Percentiles rank a stretch among this genome's conserved stretches.
These are phyloP conservation scores for Camellia lanceoleosa DNA, from an alignment of 148 eudicot genomes.

Conservation along the genomic window DNA sequence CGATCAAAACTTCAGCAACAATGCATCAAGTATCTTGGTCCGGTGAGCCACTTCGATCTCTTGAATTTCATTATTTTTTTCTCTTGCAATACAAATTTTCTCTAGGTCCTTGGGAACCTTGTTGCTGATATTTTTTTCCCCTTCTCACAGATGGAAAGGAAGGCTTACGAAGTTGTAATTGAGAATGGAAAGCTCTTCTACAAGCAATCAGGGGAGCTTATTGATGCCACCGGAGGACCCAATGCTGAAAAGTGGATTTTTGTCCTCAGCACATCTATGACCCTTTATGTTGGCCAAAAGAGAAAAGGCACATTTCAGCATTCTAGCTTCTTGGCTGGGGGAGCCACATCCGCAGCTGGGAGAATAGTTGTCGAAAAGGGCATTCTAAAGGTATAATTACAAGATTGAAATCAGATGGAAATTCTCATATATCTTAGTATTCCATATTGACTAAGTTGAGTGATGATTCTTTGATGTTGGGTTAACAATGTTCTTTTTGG, in stretches of 20 bases:
- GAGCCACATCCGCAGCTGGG: slow-evolving; percentile 96
- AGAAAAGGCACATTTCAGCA: slow-evolving; percentile 89
- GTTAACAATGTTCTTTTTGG: neutral
- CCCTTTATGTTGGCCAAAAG: slow-evolving; percentile 77
- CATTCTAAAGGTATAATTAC: slow-evolving; percentile 54
- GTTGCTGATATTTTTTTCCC: slow-evolving; percentile 2
- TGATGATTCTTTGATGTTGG: neutral
- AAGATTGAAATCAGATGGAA: neutral
- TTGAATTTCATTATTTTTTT: neutral
- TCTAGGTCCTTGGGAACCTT: neutral
- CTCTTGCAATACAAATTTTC: neutral
- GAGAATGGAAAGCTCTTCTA: slow-evolving; percentile 60
- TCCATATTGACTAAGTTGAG: neutral
- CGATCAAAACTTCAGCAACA: slow-evolving; percentile 83
- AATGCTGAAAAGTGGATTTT: slow-evolving; percentile 78
- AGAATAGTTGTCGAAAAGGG: slow-evolving; percentile 76
- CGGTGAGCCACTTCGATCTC: slow-evolving; percentile 42
- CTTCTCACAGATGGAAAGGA: slow-evolving; percentile 67
- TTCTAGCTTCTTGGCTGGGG: slow-evolving; percentile 96
- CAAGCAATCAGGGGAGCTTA: slow-evolving; percentile 55
- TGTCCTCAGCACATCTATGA: slow-evolving; percentile 83
- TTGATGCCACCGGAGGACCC: slow-evolving; percentile 59
- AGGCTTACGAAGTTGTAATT: slow-evolving; percentile 65
- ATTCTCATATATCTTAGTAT: neutral
- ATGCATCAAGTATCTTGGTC: slow-evolving; percentile 94